Evolutionary conservation across 2,329 filamentous ascomycete species (phyloP).

Genomic region (Didymella keratinophila): DNA sequence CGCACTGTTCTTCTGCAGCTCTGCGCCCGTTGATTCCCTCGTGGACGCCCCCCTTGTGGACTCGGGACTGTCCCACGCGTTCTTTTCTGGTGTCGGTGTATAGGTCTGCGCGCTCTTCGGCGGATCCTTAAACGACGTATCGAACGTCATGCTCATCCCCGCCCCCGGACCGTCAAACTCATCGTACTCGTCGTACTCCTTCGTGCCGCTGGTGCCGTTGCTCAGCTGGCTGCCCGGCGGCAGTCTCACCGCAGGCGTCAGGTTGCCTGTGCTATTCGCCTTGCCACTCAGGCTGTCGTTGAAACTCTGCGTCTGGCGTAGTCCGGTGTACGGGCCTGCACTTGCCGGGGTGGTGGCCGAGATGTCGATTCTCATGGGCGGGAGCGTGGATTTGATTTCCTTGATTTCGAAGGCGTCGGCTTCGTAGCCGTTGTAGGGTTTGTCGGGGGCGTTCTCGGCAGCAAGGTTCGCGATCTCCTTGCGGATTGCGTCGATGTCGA

Average conservation of each 20-base stretch:
- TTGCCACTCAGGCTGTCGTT: constrained; percentile 45
- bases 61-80: not conserved
- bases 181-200: constrained; percentile 47
- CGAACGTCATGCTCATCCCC: constrained; percentile 55
- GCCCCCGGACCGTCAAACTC: constrained; percentile 42
- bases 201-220: constrained; percentile 26
- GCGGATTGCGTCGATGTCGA: constrained; percentile 94
- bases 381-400: constrained; percentile 86
- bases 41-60: no score
- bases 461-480: constrained; percentile 74
- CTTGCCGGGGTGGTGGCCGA: constrained; percentile 27
- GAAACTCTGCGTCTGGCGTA: constrained; percentile 54
- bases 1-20: not conserved
- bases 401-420: constrained; percentile 66
- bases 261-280: constrained; percentile 27
- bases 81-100: not conserved
- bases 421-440: constrained; percentile 37
- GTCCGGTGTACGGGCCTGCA: constrained; percentile 33
- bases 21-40: no score
- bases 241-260: constrained; percentile 11
- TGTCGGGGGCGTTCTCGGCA: constrained; percentile 61
- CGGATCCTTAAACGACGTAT: constrained; percentile 46
- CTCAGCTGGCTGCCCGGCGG: constrained; percentile 23
- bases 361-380: constrained; percentile 80
- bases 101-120: constrained; percentile 1